Evolutionary conservation across 345 rosid genomes (phyloP), one percentile per base, ranked within the genome.

Genomic region (Pugionium dolabratum): DNA sequence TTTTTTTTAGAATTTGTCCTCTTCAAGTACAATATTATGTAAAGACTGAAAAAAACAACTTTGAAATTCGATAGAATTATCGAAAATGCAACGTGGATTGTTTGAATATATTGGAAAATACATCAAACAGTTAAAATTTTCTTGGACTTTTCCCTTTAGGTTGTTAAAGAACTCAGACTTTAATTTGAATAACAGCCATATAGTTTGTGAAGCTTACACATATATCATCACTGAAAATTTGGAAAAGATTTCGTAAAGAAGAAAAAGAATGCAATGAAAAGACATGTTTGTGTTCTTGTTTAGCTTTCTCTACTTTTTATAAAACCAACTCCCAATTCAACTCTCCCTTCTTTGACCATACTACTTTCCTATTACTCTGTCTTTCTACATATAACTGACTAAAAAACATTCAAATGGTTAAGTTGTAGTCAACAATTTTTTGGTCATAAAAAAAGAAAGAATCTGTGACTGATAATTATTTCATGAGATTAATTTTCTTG

Each of bases 231-330:
- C 18, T 18, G 29, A 27, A 0, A 27, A 56, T 11, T 11, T 36
- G 2, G 9, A 18, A 67, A 66, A 35, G 39, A 46, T 44, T 52
- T 70, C 39, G 4, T 36, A 45, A 46, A 67, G 62, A 61, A 44
- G 62, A 54, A 56, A 62, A 70, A 61, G 48, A 54, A 67, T 46
- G 64, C 1, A 35, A 56, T 5, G 48, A 57, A 56, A 57, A 48
- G 72, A 67, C 72, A 46, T 59, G 53, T 66, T 60, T 50, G 53
- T 57, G 56, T 49, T 40, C 30, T 59, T 2, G 31, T 59, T 41
- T 59, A 33, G 53, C 73, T 69, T 69, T 69, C 64, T 63, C 75
- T 63, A 7, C 75, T 71, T 71, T 71, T 49, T 35, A 71, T 64
- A 35, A 64, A 71, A 71, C 45, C 36, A 71, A 10, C 50, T 18